Percentiles rank a stretch among this genome's conserved stretches.
phyloP scores from a whole-genome alignment of 163 green algal species.

The Scenedesmus sp. region DNA sequence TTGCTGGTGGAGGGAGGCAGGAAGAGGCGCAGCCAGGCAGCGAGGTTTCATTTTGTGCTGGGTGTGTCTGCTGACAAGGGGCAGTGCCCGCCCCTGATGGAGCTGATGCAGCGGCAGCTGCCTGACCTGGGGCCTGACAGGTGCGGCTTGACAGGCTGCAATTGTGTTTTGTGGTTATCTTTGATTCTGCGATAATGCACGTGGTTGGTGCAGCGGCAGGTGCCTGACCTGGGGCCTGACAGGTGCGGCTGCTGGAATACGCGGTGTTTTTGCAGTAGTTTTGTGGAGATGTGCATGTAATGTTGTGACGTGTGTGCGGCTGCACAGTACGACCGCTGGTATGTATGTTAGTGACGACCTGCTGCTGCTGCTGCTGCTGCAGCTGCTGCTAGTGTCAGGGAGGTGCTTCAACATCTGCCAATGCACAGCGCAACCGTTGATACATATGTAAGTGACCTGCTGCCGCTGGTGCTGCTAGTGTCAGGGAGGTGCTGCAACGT shows the following conservation, averaged over 20 bases:
- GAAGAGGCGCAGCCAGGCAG: not conserved
- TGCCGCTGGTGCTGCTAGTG: not conserved
- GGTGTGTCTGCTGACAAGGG: not conserved
- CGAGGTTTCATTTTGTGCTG: constrained; percentile 10
- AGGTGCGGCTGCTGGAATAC: not conserved
- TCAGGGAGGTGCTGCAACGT: not conserved
- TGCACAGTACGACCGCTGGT: too few relatives aligned
- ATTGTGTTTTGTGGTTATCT: too few relatives aligned
- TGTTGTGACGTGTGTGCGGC: too few relatives aligned
- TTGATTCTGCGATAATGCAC: too few relatives aligned
- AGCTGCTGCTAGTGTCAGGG: not conserved
- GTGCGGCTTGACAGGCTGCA: not conserved
- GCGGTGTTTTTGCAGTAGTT: too few relatives aligned
- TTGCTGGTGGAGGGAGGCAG: not conserved
- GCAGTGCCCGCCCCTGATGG: not conserved
- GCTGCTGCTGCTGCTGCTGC: not conserved
- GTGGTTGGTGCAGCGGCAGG: not conserved
- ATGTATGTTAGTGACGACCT: not conserved
- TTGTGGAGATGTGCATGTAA: too few relatives aligned
- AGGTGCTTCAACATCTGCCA: not conserved
- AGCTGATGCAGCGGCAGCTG: not conserved
- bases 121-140: not conserved
- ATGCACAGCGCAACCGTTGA: too few relatives aligned
- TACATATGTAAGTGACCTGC: not conserved
- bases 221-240: not conserved